phyloP scores from a whole-genome alignment of 306 rosid genomes.

The Dicorynia guianensis region DNA sequence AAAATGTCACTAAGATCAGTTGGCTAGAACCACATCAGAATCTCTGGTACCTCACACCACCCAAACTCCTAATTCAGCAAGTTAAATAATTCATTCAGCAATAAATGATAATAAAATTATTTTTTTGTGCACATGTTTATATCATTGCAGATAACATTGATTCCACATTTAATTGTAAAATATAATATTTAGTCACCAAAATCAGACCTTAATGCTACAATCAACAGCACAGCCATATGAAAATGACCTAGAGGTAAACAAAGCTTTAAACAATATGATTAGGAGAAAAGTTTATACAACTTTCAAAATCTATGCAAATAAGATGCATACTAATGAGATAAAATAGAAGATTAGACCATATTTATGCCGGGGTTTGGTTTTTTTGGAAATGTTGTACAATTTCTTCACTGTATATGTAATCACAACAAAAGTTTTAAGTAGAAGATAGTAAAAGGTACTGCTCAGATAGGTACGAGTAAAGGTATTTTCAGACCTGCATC shows the following conservation, averaged over 20 bases:
- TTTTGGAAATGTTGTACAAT: constrained; percentile 7
- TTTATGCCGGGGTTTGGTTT: not conserved
- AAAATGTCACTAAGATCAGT: no score
- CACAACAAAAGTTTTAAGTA: not conserved
- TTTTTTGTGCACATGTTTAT: no score
- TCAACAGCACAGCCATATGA: not conserved
- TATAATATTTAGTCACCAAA: no score
- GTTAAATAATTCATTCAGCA: no score
- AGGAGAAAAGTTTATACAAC: no score
- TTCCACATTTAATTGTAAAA: no score
- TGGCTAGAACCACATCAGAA: no score
- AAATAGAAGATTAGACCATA: not conserved
- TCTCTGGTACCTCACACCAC: no score
- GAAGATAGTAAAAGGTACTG: not conserved
- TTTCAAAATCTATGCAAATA: not conserved
- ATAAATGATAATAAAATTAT: no score
- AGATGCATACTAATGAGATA: not conserved
- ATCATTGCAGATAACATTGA: no score
- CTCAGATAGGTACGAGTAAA: constrained; percentile 31
- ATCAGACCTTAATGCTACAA: not conserved
- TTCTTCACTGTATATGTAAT: constrained; percentile 3
- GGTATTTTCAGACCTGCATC: constrained; percentile 70
- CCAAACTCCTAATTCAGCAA: no score
- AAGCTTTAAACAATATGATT: no score
- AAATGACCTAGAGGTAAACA: not conserved